Evolutionary conservation across 495 filamentous ascomycete genomes (phyloP), one percentile per base, ranked within the genome.

Genomic region (Aspergillus affinis): DNA sequence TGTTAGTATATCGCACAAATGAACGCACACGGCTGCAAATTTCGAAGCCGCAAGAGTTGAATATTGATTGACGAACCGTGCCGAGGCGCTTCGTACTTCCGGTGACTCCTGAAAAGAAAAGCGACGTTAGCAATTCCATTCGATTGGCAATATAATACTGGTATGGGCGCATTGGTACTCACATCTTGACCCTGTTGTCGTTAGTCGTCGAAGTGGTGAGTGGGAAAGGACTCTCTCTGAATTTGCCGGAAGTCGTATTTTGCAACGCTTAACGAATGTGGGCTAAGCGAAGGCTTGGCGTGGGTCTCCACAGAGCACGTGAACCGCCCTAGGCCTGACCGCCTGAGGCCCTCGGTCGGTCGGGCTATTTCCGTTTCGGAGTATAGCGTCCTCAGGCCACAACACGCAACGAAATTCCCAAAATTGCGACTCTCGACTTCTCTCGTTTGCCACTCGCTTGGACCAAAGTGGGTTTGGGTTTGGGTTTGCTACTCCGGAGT

Each of bases 41-140:
- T 68, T 74, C 63, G 61, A 70, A 51, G 58, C 59, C 54, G 50
- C 59, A 61, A 59, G 61, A 55, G 60, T 66, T 58, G 65, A 60
- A 57, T 54, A 62, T 54, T 63, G 61, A 66, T 69, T 63, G 65
- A 79, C 78, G 74, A 78, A 81, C 93, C 95, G 84, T 99, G 95
- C 72, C 95, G 91, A 74, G 95, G 95, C 71, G 95, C 95, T 84
- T 90, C 89, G 81, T 83, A 92, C 82, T 92, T 90, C 79, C 87
- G 79, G 81, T 89, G 87, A 79, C 83, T 87, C 86, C 78, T 81
- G 58, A 18, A 65, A 61, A 58, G 51, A 51, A 70, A 69, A 44
- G 49, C n/a, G 60, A 50, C 36, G 63, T 78, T 58, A 78, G 74
- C 64, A 63, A 75, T 74, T 66, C 53, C 29, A 51, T 65, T 63